These are phyloP conservation scores for Geotrichum restrictum DNA, from an alignment of 1,139 yeast species.

Conservation along the genomic window DNA sequence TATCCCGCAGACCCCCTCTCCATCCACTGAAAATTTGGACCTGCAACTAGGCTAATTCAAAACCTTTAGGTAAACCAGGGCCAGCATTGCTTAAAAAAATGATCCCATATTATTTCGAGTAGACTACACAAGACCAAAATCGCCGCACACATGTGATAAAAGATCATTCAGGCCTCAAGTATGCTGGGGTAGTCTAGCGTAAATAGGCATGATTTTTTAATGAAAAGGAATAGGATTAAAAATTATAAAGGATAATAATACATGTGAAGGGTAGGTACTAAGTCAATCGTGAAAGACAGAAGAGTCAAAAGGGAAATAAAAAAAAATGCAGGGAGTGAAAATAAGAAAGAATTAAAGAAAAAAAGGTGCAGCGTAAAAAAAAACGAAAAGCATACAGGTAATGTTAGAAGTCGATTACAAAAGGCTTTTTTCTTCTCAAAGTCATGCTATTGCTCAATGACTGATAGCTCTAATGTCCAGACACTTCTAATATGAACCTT, in stretches of 20 bases:
- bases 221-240: neutral
- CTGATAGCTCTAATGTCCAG: constrained; percentile 72
- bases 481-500: constrained; percentile 73
- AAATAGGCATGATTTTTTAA: no score
- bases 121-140: no score
- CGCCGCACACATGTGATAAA: no score
- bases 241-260: neutral
- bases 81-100: no score
- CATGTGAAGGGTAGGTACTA: neutral
- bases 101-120: no score
- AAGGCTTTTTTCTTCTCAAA: no score
- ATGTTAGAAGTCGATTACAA: no score
- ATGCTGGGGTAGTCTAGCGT: no score
- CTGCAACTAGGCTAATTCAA: no score
- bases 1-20: neutral
- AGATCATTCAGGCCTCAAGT: no score
- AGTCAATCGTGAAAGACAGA: neutral
- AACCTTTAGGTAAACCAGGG: no score
- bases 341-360: neutral
- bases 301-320: neutral
- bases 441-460: constrained; percentile 29
- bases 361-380: neutral
- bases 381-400: neutral
- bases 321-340: neutral
- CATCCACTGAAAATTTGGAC: neutral